Conservation (phyloP, 805 yeast genomes). For the Candida tammaniensis region DNA sequence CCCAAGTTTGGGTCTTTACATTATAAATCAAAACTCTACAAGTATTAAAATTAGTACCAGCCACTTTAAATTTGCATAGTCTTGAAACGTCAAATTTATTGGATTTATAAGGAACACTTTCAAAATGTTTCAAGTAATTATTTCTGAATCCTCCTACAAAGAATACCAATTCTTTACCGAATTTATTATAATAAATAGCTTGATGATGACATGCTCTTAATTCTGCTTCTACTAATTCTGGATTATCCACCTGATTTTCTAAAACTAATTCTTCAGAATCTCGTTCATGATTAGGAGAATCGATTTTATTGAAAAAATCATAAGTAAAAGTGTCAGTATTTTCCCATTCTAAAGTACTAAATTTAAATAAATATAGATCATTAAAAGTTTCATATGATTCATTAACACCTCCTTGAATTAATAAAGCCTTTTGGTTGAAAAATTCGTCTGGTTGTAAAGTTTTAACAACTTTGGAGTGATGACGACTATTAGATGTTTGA, state of each 20-base stretch:
- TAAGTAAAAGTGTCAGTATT: conserved; percentile 30
- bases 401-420: conserved; percentile 42
- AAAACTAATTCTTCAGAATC: conserved; percentile 22
- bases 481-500: conserved; percentile 12
- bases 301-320: conserved; percentile 33
- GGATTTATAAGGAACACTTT: conserved; percentile 25
- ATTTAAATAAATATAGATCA: conserved; percentile 32
- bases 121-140: conserved; percentile 33
- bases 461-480: conserved; percentile 1
- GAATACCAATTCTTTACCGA: conserved; percentile 32
- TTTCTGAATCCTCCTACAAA: conserved; percentile 40
- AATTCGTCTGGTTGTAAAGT: conserved; percentile 15
- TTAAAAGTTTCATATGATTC: conserved; percentile 26
- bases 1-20: conserved; percentile 40
- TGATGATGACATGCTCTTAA: conserved; percentile 41
- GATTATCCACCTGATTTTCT: conserved; percentile 24
- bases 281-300: conserved; percentile 32
- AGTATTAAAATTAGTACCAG: conserved; percentile 24
- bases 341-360: conserved; percentile 34
- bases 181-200: conserved; percentile 30
- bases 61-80: conserved; percentile 27
- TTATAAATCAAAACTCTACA: conserved; percentile 35
- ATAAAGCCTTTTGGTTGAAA: conserved; percentile 27
- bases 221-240: conserved; percentile 37
- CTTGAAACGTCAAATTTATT: conserved; percentile 35